A percentile compares a stretch with the other conserved stretches of the same genome.
These are phyloP conservation scores for Daldinia sp. DNA, from an alignment of 2,329 filamentous ascomycete species.

Conservation along the genomic window DNA sequence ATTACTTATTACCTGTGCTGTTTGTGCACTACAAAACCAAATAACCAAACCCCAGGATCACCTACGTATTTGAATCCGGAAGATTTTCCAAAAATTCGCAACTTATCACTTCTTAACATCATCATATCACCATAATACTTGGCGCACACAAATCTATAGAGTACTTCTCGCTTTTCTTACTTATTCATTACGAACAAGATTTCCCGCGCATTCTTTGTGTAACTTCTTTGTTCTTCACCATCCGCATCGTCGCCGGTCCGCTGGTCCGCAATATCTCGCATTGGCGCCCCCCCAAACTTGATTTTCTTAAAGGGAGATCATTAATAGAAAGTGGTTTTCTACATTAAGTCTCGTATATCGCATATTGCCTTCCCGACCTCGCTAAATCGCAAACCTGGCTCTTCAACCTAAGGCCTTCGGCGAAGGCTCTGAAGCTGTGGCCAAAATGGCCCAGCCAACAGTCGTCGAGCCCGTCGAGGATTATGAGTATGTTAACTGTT, in stretches of 20 bases:
- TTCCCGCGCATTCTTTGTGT: conserved; percentile 9
- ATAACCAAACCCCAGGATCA: conserved; percentile 23
- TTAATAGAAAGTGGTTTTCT: not conserved
- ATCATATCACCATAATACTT: conserved; percentile 9
- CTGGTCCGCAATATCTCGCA: conserved; percentile 29
- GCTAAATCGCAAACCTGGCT: conserved; percentile 65
- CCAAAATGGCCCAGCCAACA: conserved; percentile 73
- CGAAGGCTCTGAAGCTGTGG: conserved; percentile 71
- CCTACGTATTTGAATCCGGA: conserved; percentile 31
- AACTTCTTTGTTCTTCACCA: conserved; percentile 16
- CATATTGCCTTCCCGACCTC: conserved; percentile 18
- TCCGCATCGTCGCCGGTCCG: conserved; percentile 9
- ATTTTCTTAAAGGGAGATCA: conserved; percentile 8
- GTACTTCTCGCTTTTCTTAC: not conserved
- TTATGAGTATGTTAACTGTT: conserved; percentile 65
- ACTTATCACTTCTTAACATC: conserved; percentile 14
- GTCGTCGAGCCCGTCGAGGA: conserved; percentile 68
- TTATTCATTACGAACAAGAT: not conserved
- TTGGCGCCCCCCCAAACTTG: conserved; percentile 1
- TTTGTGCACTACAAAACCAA: conserved; percentile 4
- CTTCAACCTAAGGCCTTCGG: conserved; percentile 68
- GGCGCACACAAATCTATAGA: not conserved
- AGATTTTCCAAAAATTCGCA: conserved; percentile 35
- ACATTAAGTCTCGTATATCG: conserved; percentile 15
- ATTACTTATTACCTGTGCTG: no score